These are phyloP conservation scores for Onygenales sp. DNA, from an alignment of 2,329 filamentous ascomycete species.

Conservation along the genomic window DNA sequence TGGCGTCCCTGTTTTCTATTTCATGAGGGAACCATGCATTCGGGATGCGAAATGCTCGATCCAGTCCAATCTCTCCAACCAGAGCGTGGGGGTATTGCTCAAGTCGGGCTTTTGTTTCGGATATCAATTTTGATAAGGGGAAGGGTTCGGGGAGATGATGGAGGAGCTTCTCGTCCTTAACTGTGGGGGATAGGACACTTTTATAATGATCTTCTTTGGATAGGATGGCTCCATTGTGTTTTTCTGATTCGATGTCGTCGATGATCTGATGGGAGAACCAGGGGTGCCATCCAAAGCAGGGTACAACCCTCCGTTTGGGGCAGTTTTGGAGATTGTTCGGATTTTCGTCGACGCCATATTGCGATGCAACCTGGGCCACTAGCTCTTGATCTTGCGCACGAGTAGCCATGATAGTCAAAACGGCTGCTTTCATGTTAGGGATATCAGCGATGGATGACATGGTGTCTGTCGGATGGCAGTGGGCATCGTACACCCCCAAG, in stretches of 20 bases:
- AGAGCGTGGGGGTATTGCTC: constrained; percentile 44
- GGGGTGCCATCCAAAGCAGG: constrained; percentile 59
- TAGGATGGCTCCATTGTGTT: neutral
- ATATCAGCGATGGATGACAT: constrained; percentile 48
- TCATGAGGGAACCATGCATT: constrained; percentile 35
- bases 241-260: constrained; percentile 29
- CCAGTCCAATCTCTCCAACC: constrained; percentile 54
- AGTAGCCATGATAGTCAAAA: constrained; percentile 55
- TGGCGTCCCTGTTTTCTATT: constrained; percentile 10
- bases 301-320: constrained; percentile 35
- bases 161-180: constrained; percentile 41
- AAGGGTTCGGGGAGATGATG: constrained; percentile 44
- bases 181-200: constrained; percentile 33
- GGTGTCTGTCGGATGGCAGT: constrained; percentile 59
- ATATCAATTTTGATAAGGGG: constrained; percentile 43
- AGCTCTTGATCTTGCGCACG: constrained; percentile 52
- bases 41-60: constrained; percentile 53
- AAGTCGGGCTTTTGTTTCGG: constrained; percentile 41
- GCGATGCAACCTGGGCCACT: constrained; percentile 29
- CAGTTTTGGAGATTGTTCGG: constrained; percentile 10
- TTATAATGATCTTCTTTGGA: constrained; percentile 43
- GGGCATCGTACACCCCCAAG: constrained; percentile 53
- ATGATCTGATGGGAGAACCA: constrained; percentile 58
- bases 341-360: constrained; percentile 5
- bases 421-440: constrained; percentile 46